A percentile compares a stretch with the other conserved stretches of the same genome.
Conservation (phyloP, 345 rosid genomes). For the Euphorbia tirucalli region DNA sequence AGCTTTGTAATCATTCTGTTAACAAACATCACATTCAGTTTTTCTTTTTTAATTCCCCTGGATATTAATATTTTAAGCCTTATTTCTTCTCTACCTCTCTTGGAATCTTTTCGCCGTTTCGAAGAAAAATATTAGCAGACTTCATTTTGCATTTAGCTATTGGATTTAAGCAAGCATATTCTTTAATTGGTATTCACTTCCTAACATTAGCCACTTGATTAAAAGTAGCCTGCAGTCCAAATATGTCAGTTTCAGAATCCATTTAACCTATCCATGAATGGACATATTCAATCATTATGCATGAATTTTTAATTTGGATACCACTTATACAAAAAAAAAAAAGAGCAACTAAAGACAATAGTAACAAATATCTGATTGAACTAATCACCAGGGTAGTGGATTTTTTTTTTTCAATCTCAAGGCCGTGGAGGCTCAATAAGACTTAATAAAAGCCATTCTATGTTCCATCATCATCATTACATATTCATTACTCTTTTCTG, state of each 20-base stretch:
- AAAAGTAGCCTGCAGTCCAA: neutral
- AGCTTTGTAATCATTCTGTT: neutral
- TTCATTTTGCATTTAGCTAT: neutral
- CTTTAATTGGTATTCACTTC: neutral
- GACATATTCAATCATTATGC: neutral
- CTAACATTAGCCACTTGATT: neutral
- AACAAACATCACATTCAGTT: neutral
- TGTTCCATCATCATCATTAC: slow-evolving; percentile 10
- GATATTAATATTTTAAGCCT: neutral
- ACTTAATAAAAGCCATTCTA: slow-evolving; percentile 7
- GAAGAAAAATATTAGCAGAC: slow-evolving; percentile 4
- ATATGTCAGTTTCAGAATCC: neutral
- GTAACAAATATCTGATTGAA: neutral
- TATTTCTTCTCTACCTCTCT: slow-evolving; percentile 6
- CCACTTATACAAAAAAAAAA: no score
- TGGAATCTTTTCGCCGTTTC: slow-evolving; percentile 13
- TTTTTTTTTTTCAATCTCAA: neutral
- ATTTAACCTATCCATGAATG: no score
- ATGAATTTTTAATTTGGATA: neutral
- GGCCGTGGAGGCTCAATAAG: neutral
- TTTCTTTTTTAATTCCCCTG: neutral
- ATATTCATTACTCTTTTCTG: neutral
- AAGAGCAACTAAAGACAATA: neutral
- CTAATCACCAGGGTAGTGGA: neutral
- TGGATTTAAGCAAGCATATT: slow-evolving; percentile 3